These are phyloP conservation scores for Microcos paniculata DNA, from an alignment of 345 rosid genomes.

Conservation along the genomic window DNA sequence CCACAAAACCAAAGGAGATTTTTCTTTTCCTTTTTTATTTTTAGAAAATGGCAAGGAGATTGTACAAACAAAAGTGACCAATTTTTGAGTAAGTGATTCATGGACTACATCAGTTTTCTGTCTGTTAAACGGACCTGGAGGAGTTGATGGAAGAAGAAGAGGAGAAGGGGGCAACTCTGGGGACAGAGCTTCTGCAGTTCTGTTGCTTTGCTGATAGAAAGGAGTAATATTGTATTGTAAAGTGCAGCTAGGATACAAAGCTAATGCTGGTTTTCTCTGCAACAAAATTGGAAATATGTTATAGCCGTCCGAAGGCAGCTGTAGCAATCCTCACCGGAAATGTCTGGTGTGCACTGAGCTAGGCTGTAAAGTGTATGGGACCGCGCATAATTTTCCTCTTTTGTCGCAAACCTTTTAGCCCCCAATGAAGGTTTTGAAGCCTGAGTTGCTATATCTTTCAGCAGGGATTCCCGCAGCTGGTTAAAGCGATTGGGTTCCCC, in stretches of 20 bases:
- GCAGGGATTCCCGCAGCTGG: not conserved
- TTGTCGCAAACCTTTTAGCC: slow-evolving; percentile 32
- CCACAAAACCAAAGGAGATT: too few species aligned
- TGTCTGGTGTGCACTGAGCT: slow-evolving; percentile 14
- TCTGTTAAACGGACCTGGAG: slow-evolving; percentile 14
- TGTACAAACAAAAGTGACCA: too few species aligned
- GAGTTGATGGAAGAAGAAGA: slow-evolving; percentile 19
- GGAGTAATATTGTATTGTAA: not conserved
- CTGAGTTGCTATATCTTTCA: not conserved
- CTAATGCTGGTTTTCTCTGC: not conserved
- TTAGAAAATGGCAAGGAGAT: too few species aligned
- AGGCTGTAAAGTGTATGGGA: slow-evolving; percentile 1
- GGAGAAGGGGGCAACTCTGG: too few species aligned
- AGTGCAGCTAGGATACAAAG: slow-evolving; percentile 22
- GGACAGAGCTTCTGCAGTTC: not conserved
- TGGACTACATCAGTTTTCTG: too few species aligned
- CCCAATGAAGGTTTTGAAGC: not conserved
- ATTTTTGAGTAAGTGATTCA: too few species aligned
- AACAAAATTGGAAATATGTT: not conserved
- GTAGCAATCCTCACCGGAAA: slow-evolving; percentile 9
- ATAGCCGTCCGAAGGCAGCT: slow-evolving; percentile 5
- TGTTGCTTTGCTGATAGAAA: not conserved
- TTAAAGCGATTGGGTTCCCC: not conserved
- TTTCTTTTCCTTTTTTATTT: too few species aligned
- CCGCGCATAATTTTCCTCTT: slow-evolving; percentile 8